Evolutionary conservation across 805 yeast genomes (phyloP).

Genomic region (Candida dendrica): DNA sequence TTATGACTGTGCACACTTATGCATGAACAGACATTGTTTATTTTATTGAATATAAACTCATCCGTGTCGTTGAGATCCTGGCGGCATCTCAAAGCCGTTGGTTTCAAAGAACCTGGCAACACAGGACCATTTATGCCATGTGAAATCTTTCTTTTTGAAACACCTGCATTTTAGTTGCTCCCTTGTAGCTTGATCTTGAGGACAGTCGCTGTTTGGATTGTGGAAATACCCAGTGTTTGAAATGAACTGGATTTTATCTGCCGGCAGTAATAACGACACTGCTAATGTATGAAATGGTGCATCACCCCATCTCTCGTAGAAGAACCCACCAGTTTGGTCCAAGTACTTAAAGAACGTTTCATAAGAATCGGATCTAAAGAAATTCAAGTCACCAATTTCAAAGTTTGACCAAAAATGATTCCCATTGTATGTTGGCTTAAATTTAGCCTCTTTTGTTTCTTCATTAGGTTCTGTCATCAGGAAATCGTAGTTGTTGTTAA

Average conservation of each 20-base stretch:
- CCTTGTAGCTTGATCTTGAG: slow-evolving; percentile 45
- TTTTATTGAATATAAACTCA: slow-evolving; percentile 8
- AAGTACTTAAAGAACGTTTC: slow-evolving; percentile 35
- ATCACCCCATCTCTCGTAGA: slow-evolving; percentile 80
- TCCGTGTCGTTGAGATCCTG: slow-evolving; percentile 9
- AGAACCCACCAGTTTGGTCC: slow-evolving; percentile 45
- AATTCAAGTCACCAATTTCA: slow-evolving; percentile 46
- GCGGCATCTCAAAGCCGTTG: slow-evolving; percentile 17
- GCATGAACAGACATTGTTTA: too few relatives aligned
- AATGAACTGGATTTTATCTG: slow-evolving; percentile 67
- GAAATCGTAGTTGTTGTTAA: slow-evolving; percentile 51
- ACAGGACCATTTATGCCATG: slow-evolving; percentile 62
- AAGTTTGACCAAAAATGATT: slow-evolving; percentile 66
- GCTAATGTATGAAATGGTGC: slow-evolving; percentile 89
- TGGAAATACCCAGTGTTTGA: slow-evolving; percentile 77
- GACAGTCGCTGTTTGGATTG: slow-evolving; percentile 66
- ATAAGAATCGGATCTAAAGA: slow-evolving; percentile 41
- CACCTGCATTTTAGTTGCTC: slow-evolving; percentile 51
- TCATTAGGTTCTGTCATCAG: slow-evolving; percentile 43
- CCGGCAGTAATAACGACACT: slow-evolving; percentile 64
- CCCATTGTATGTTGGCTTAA: slow-evolving; percentile 32
- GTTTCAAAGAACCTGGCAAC: slow-evolving; percentile 42
- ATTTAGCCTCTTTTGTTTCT: slow-evolving; percentile 30
- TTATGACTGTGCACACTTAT: too few relatives aligned
- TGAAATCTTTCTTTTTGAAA: slow-evolving; percentile 49